Evolutionary conservation across 169 alveolate species (phyloP), one percentile per base, ranked within the genome.

Genomic region (Babesia sp.): DNA sequence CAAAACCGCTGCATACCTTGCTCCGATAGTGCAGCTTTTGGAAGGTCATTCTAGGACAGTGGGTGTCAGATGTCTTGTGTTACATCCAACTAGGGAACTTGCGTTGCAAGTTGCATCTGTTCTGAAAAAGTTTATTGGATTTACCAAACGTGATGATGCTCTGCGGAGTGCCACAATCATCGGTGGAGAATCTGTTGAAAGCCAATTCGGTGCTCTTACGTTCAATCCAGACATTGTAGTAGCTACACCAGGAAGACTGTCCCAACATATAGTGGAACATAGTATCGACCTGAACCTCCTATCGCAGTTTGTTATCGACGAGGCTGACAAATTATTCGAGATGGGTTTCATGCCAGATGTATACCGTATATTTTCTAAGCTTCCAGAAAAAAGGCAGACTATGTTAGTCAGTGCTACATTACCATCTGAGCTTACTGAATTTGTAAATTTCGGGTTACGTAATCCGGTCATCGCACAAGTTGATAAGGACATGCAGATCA

Each of bases 171-270:
- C 95, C 28, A 82, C 95, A 37, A 90, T 95, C 53, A 95, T 95
- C 0, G 99, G 99, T 33, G 99, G 99, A 31, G 93, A 95, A 71
- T 94, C 96, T 1, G 86, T 95, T 37, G 96, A 93, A 56, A 92
- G 90, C 31, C 96, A 97, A 71, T 95, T 97, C 75, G 98, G 96
- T 77, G 84, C 94, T 22, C 69, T 97, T 7, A 95, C 97, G n/a
- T 86, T 85, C 57, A 96, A 96, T 80, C 97, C 98, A 5, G 99
- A 97, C 85, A 92, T 97, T 24, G 92, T 96, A 22, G 93, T 95
- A 41, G 97, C 98, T 18, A 95, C 99, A 0, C 99, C 99, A 0
- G 99, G 99, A 24, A 88, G 99, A 76, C 89, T 96, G 16, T 78
- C 92, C 68, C 97, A 94, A 75, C 96, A 94, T 74, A 85, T 97